Percentiles rank a stretch among this genome's conserved stretches.
Conservation (phyloP, 2,329 filamentous ascomycete genomes). For the Cladophialophora yegresii region DNA sequence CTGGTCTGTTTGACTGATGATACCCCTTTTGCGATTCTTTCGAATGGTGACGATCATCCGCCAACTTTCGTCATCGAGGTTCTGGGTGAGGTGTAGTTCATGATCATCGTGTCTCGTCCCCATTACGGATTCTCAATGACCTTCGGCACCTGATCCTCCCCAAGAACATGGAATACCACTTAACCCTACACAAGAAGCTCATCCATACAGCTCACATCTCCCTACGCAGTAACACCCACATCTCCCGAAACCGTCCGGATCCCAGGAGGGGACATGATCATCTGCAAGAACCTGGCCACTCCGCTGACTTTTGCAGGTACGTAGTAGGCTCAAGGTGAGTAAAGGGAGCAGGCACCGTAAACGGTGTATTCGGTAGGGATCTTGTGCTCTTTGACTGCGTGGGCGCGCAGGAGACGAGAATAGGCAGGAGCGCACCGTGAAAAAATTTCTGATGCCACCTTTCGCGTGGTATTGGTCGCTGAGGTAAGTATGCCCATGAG, state of each 20-base stretch:
- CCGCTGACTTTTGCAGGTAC: no score
- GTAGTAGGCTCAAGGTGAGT: no score
- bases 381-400: constrained; percentile 9
- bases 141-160: not conserved
- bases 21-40: not conserved
- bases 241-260: no score
- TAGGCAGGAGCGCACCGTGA: not conserved
- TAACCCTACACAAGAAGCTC: not conserved
- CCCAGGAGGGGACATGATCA: no score
- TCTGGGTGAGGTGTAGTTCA: not conserved
- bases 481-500: not conserved
- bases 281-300: no score
- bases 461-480: not conserved
- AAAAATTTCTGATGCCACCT: not conserved
- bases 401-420: not conserved
- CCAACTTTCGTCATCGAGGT: not conserved
- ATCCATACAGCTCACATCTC: not conserved
- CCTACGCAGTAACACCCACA: not conserved
- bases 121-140: not conserved
- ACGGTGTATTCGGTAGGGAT: constrained; percentile 10
- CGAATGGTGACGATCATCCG: not conserved
- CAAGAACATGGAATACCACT: not conserved
- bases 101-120: not conserved
- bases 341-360: constrained; percentile 4
- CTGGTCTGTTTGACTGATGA: not conserved